These are phyloP conservation scores for Alternaria sp. DNA, from an alignment of 2,329 filamentous ascomycete genomes.

Conservation along the genomic window DNA sequence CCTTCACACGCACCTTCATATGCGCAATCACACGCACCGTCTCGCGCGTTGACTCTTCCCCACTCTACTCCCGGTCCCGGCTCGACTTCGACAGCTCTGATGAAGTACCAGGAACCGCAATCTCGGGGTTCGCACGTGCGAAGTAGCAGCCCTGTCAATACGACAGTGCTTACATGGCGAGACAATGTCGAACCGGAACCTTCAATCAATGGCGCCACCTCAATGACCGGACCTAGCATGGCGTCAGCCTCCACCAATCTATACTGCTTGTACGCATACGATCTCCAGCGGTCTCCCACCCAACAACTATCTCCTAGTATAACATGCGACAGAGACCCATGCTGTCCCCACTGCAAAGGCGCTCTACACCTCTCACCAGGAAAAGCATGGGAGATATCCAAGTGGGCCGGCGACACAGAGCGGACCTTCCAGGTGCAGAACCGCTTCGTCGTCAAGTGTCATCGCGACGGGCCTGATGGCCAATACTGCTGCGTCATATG, in stretches of 20 bases:
- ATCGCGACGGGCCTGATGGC: conserved; percentile 43
- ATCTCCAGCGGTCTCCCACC: conserved; percentile 41
- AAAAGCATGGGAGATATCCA: conserved; percentile 49
- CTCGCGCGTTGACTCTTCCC: conserved; percentile 27
- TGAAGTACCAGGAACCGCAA: conserved; percentile 31
- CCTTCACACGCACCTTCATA: conserved; percentile 3
- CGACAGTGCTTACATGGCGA: conserved; percentile 34
- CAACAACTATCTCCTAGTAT: conserved; percentile 41
- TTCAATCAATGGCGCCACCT: conserved; percentile 36
- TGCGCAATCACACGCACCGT: conserved; percentile 21
- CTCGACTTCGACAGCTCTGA: conserved; percentile 38
- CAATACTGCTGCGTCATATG: conserved; percentile 50
- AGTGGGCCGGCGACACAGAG: conserved; percentile 41
- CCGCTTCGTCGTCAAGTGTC: conserved; percentile 51
- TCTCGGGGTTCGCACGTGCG: conserved; percentile 14
- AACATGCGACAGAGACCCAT: conserved; percentile 34
- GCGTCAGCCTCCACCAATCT: conserved; percentile 28
- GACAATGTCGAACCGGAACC: conserved; percentile 30
- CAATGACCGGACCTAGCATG: conserved; percentile 32
- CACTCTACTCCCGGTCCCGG: conserved; percentile 17
- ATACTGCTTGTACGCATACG: conserved; percentile 46
- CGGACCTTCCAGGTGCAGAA: conserved; percentile 47
- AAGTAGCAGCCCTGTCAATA: conserved; percentile 35
- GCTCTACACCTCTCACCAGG: conserved; percentile 44
- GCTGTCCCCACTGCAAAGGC: conserved; percentile 45